Percentiles rank a stretch among this genome's conserved stretches.
Conservation (phyloP, 768 basidiomycete genomes). For the Hericium rajendrae region DNA sequence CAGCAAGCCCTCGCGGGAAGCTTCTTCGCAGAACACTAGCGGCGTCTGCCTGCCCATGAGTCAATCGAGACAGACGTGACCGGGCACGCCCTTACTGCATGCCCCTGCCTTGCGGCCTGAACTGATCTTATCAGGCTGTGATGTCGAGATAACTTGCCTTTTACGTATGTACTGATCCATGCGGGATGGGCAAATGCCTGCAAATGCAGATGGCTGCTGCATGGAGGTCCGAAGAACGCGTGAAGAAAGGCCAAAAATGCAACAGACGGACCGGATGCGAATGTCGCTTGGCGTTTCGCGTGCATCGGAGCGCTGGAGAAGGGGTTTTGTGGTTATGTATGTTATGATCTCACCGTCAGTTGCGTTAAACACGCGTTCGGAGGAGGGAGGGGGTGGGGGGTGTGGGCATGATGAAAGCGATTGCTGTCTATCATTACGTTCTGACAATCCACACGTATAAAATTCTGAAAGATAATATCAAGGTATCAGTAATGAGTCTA, state of each 20-base stretch:
- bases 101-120: conserved; percentile 4
- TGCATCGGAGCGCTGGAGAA: neutral
- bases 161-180: conserved; percentile 3
- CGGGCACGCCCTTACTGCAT: conserved; percentile 9
- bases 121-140: conserved; percentile 7
- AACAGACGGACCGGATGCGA: neutral
- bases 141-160: neutral
- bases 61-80: neutral
- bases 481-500: neutral
- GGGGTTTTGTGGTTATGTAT: neutral
- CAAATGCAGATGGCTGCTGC: neutral
- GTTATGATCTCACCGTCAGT: neutral
- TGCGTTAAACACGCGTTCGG: neutral
- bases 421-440: neutral
- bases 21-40: neutral
- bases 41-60: conserved; percentile 1
- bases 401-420: neutral
- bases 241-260: neutral
- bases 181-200: conserved; percentile 1
- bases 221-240: neutral
- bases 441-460: neutral
- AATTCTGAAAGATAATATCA: neutral
- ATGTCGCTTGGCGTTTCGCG: neutral
- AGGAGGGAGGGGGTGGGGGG: neutral
- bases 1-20: neutral